Evolutionary conservation across 192 early-diverging fungal genomes (phyloP), one percentile per base, ranked within the genome.

Genomic region (Backusella macrospora): DNA sequence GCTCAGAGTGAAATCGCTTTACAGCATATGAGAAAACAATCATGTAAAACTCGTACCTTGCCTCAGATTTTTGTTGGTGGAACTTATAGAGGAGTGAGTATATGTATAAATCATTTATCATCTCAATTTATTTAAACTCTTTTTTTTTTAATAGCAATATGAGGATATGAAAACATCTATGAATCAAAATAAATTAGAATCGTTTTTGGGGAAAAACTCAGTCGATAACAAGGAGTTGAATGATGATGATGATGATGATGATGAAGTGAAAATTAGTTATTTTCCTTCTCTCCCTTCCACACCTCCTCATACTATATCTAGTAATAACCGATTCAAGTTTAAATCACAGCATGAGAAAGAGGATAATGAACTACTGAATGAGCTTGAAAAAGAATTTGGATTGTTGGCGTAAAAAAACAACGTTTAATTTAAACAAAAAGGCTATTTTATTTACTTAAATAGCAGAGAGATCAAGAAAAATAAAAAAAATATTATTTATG

Each of bases 51-150:
- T 10, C 65, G 40, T 23, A 62, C 70, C 5, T 65, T 79, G 13
- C 77, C 77, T 26, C 72, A 71, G 13, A 63, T 79, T 16, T 79
- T 79, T 69, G 52, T 78, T n/a, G 68, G 70, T 21, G 73, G 72
- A 15, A 39, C 45, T 29, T 73, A 74, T 34, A 73, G 67, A 52
- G 72, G 66, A 21, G 66, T 78, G 21, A 73, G 59, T 21, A 1
- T 44, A 34, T 67, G 55, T 37, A 40, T 38, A 44, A 14, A 7
- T 38, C 16, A 52, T 15, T 55, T 44, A 14, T 1, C n/a, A 2
- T n/a, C n/a, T n/a, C 46, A 14, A n/a, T 5, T 4, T 44, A 21
- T 21, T 40, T 59, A 10, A 34, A 2, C 29, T 5, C n/a, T 21
- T 29, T 44, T 34, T 14, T 64, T 16, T 44, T 44, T 72, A 34